A percentile compares a stretch with the other conserved stretches of the same genome.
Evolutionary conservation across 768 basidiomycete genomes (phyloP).

Genomic region (Clitopilus hobsonii): DNA sequence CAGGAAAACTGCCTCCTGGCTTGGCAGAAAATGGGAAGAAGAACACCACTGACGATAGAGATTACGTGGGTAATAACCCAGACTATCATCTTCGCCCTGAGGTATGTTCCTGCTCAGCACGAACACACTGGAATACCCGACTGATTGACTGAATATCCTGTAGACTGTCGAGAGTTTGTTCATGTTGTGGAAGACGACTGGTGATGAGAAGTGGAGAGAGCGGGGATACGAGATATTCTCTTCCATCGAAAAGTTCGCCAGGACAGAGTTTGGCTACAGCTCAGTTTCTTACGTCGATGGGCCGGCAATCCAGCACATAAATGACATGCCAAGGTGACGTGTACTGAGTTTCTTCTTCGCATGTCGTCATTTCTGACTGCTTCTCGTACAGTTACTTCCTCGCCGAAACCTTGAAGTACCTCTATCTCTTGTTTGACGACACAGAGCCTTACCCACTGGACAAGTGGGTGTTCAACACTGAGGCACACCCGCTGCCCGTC

Average conservation of each 20-base stretch:
- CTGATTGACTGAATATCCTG: neutral
- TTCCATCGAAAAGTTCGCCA: conserved; percentile 53
- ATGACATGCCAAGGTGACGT: conserved; percentile 70
- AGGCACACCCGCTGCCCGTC: conserved; percentile 68
- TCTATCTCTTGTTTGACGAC: conserved; percentile 62
- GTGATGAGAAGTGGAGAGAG: conserved; percentile 64
- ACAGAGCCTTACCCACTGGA: conserved; percentile 45
- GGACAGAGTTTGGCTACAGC: conserved; percentile 55
- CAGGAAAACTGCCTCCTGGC: conserved; percentile 38
- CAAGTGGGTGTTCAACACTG: conserved; percentile 62
- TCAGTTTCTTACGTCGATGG: conserved; percentile 43
- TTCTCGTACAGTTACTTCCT: conserved; percentile 34
- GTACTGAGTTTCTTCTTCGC: neutral
- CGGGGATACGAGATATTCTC: conserved; percentile 67
- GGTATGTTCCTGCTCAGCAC: conserved; percentile 29
- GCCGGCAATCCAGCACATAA: conserved; percentile 26
- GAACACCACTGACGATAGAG: conserved; percentile 28
- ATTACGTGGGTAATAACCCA: conserved; percentile 40
- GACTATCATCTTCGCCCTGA: conserved; percentile 64
- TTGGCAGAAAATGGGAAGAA: conserved; percentile 27
- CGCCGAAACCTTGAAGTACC: conserved; percentile 54
- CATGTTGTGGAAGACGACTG: conserved; percentile 63
- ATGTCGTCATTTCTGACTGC: neutral
- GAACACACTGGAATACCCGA: neutral
- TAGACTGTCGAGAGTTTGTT: conserved; percentile 74